A percentile compares a stretch with the other conserved stretches of the same genome.
phyloP scores from a whole-genome alignment of 2,329 filamentous ascomycete genomes.

The Arthrobotrys iridis region DNA sequence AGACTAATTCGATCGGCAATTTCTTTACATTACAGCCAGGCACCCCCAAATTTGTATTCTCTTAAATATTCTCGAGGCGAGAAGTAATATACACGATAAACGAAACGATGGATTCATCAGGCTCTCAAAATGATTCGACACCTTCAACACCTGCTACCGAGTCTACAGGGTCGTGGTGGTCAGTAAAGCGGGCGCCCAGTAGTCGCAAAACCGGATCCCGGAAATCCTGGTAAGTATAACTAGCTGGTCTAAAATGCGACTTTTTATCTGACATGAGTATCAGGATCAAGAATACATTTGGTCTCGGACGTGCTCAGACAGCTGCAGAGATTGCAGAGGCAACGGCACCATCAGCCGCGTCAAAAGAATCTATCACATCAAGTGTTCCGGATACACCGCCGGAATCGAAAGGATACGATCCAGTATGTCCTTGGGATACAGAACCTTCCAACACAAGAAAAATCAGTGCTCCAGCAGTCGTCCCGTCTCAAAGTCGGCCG shows the following conservation, averaged over 20 bases:
- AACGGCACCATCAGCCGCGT: neutral
- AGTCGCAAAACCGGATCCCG: slow-evolving; percentile 29
- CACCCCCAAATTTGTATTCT: slow-evolving; percentile 2
- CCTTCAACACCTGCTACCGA: slow-evolving; percentile 25
- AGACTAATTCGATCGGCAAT: slow-evolving; percentile 12
- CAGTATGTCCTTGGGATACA: slow-evolving; percentile 16
- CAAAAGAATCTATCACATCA: neutral
- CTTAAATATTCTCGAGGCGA: neutral
- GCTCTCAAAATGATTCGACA: slow-evolving; percentile 14
- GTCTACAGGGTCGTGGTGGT: slow-evolving; percentile 39
- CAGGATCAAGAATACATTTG: slow-evolving; percentile 48
- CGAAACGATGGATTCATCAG: slow-evolving; percentile 21
- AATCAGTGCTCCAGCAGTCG: slow-evolving; percentile 14
- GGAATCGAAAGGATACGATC: slow-evolving; percentile 1
- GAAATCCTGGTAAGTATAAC: slow-evolving; percentile 43
- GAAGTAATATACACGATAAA: slow-evolving; percentile 3
- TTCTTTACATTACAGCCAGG: neutral
- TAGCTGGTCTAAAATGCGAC: neutral
- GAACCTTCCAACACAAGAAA: neutral
- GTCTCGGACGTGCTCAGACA: slow-evolving; percentile 19
- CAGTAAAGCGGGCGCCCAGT: slow-evolving; percentile 32
- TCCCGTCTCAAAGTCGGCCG: neutral
- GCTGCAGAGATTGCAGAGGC: neutral
- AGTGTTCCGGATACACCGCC: neutral
- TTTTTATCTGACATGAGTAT: neutral